Evolutionary conservation across 2,329 filamentous ascomycete species (phyloP), one percentile per base, ranked within the genome.

Genomic region (Exophiala lecanii-corni): DNA sequence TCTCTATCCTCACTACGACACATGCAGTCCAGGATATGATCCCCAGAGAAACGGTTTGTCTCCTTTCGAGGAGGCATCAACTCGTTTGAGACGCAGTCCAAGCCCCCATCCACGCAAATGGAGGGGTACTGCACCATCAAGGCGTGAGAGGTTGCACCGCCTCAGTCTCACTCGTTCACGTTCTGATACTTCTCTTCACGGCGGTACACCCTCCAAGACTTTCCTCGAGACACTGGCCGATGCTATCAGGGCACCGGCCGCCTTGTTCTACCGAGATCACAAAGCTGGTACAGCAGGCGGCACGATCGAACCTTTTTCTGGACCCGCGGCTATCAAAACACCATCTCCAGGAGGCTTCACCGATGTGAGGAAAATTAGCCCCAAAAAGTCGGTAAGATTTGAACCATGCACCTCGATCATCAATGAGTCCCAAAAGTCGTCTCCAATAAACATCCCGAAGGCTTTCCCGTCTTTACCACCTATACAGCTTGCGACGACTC

Each of bases 381-480:
- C 45, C 5, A 49, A 45, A 31, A 51, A 51, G 21, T 49, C 48
- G 10, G 51, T 54, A 23, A 37, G 48, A 28, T 47, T 54, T 32
- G 38, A 31, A 36, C 26, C 45, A 13, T 32, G 39, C 30, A 40
- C 37, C 16, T 47, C 43, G 10, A 16, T 48, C 26, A 44, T 51
- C 37, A 34, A 43, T 9, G 9, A 28, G 17, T 40, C 45, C 32
- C 23, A 43, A 16, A 43, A 31, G 28, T 43, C 50, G 33, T 42
- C 41, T 28, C 51, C 51, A 5, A 54, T 51, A 17, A 43, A 51
- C 34, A 50, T 51, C n/a, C 51, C 51, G 7, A 47, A 47, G 26
- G 15, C 45, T 19, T 36, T 40, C 12, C 48, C 51, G 12, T 37
- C 37, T 4, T 33, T 54, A 41, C 48, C 51, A 19, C 45, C 48